Conservation (phyloP, 1,284 basidiomycete species). For the Sutorius eximius region DNA sequence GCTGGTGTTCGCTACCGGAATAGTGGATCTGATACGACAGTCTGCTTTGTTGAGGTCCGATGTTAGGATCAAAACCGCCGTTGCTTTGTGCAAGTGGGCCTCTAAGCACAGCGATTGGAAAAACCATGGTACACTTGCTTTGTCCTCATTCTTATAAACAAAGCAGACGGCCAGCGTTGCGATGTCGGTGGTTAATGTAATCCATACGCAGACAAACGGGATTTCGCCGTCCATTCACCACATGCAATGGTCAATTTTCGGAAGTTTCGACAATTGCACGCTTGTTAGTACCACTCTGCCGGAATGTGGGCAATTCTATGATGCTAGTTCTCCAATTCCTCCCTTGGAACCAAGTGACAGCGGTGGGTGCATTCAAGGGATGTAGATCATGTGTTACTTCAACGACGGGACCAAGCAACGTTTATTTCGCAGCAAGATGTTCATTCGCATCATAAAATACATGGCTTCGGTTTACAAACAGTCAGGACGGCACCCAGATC, state of each 20-base stretch:
- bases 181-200: not conserved
- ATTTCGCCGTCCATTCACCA: not conserved
- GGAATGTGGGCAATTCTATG: not conserved
- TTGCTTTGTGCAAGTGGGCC: conserved; percentile 12
- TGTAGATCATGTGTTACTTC: too few relatives aligned
- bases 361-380: too few relatives aligned
- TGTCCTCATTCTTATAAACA: conserved; percentile 8
- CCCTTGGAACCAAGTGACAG: too few relatives aligned
- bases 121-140: conserved; percentile 2
- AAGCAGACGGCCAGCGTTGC: not conserved
- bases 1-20: not conserved
- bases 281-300: not conserved
- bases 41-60: conserved; percentile 20
- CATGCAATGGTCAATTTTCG: not conserved
- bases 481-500: not conserved
- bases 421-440: too few relatives aligned
- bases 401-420: too few relatives aligned
- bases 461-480: not conserved
- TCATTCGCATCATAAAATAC: not conserved
- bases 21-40: not conserved
- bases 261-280: not conserved
- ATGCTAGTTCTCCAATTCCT: not conserved
- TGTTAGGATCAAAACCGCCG: conserved; percentile 3
- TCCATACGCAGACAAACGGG: not conserved
- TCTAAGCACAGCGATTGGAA: not conserved